These are phyloP conservation scores for Persicaria tinctoria DNA, from an alignment of 148 eudicot species.

Conservation along the genomic window DNA sequence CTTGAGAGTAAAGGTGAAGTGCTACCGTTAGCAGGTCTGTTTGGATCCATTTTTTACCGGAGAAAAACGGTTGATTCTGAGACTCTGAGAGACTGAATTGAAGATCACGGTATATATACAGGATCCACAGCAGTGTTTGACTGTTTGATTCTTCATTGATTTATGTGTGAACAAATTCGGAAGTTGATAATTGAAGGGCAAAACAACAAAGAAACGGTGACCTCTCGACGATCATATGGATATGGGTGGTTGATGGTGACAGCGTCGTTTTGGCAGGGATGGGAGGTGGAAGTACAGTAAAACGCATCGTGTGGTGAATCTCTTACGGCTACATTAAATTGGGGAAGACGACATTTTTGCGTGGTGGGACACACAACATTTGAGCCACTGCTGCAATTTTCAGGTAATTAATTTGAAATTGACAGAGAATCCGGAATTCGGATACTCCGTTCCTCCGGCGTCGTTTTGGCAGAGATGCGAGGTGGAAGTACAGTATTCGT, in stretches of 20 bases:
- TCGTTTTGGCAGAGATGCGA: no score
- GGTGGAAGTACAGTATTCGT: no score
- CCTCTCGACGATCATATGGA: neutral
- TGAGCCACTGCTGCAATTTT: neutral
- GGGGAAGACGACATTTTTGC: constrained; percentile 1
- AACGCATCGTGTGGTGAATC: neutral
- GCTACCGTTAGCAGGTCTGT: neutral
- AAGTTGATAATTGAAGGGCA: neutral
- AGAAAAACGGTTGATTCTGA: neutral
- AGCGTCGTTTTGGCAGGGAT: constrained; percentile 2
- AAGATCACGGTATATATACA: neutral
- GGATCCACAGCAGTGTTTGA: neutral
- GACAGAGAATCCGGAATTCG: no score
- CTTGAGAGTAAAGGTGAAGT: constrained; percentile 30
- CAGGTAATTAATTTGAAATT: neutral
- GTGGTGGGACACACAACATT: neutral
- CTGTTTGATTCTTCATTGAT: neutral
- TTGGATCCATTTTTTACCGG: neutral
- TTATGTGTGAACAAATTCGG: neutral
- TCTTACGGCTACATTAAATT: neutral
- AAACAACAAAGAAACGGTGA: neutral
- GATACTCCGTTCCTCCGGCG: no score
- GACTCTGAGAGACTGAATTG: no score
- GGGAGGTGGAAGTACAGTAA: neutral
- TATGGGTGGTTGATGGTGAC: constrained; percentile 3